Evolutionary conservation across 306 rosid genomes (phyloP), one percentile per base, ranked within the genome.

Genomic region (Fagus crenata): DNA sequence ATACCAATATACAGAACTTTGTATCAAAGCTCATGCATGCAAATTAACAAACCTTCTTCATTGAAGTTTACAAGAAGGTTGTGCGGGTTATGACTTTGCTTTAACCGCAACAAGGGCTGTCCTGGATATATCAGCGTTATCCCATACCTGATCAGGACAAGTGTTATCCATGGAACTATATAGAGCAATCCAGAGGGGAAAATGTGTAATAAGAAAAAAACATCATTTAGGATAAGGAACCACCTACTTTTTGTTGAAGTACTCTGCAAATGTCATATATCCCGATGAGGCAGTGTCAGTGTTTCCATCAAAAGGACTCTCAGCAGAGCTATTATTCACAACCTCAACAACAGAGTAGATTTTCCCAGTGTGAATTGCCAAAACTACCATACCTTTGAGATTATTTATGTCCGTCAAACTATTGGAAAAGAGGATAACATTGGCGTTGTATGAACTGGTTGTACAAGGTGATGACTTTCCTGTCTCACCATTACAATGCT

Each of bases 51-150:
- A 95, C 99, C 99, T 85, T 86, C 88, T 60, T 87, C 89, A 7
- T 71, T 75, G 42, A 88, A 82, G 89, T 95, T 87, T 83, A 90
- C 88, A 76, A 95, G 90, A 84, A 95, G 96, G 84, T 95, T 95
- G 87, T 92, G 97, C 11, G 99, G 84, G 63, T 87, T 92, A 85
- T 95, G 99, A 75, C 93, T 87, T 88, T 95, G 99, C 89, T 88
- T 95, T 88, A 95, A 82, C 63, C 85, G 90, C 86, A 95, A 71
- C 85, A 95, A 61, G 72, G 91, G 90, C 77, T 92, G 97, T 63
- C 84, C 80, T 3, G 97, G 97, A 89, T 85, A 85, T 70, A 55
- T 86, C 71, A 95, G 83, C 1, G 68, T 76, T 78, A 95, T 88
- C 73, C 92, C 89, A 49, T 92, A 92, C 88, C 99, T 92, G 88